phyloP scores from a whole-genome alignment of 805 yeast species.

The Maudiozyma barnettii region DNA sequence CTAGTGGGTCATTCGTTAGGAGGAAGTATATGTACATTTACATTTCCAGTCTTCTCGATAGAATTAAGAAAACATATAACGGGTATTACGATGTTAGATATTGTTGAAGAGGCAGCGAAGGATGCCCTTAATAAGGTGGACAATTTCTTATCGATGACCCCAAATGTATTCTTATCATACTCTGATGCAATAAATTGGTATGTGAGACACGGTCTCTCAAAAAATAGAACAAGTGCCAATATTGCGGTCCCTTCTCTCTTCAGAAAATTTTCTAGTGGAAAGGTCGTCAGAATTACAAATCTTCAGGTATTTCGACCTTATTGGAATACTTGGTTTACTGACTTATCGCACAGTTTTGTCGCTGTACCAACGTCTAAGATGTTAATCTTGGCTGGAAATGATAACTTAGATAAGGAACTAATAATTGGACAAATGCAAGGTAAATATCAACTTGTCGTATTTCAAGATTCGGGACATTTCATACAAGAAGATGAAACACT shows the following conservation, averaged over 20 bases:
- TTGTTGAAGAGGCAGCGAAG: slow-evolving; percentile 88
- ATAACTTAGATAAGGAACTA: slow-evolving; percentile 71
- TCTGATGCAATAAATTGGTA: slow-evolving; percentile 78
- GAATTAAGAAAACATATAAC: slow-evolving; percentile 29
- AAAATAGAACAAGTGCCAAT: slow-evolving; percentile 51
- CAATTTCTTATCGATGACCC: slow-evolving; percentile 54
- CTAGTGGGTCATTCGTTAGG: slow-evolving; percentile 90
- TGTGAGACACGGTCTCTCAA: slow-evolving; percentile 42
- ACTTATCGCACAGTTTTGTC: slow-evolving; percentile 49
- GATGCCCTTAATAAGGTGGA: slow-evolving; percentile 60
- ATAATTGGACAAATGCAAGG: slow-evolving; percentile 99
- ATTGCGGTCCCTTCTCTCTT: slow-evolving; percentile 73
- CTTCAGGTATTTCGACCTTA: slow-evolving; percentile 48
- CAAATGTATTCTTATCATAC: slow-evolving; percentile 43
- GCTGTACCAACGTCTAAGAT: slow-evolving; percentile 50
- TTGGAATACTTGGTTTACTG: slow-evolving; percentile 81
- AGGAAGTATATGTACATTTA: slow-evolving; percentile 68
- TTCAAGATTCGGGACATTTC: slow-evolving; percentile 80
- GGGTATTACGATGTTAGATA: slow-evolving; percentile 78
- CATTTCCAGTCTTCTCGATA: slow-evolving; percentile 26
- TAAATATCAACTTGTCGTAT: slow-evolving; percentile 77
- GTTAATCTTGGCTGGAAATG: slow-evolving; percentile 79
- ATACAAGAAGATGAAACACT: slow-evolving; percentile 86
- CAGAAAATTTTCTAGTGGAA: slow-evolving; percentile 13
- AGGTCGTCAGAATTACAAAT: slow-evolving; percentile 54